phyloP scores from a whole-genome alignment of 352 stramenopile genomes.

The Globisporangium middletonii region DNA sequence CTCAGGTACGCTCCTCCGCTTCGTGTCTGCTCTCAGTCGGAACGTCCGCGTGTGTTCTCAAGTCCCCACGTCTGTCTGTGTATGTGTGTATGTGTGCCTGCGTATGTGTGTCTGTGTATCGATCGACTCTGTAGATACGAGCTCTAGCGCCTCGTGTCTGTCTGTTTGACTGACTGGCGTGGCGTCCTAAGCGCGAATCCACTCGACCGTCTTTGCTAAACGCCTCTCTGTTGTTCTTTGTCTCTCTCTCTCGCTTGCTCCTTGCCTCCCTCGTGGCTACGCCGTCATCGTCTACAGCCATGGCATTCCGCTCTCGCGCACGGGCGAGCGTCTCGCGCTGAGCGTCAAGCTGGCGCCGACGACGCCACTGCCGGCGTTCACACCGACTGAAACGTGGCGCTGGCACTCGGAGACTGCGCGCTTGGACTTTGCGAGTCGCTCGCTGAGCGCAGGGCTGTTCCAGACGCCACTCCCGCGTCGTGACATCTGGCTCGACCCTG shows the following conservation, averaged over 20 bases:
- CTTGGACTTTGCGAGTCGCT: constrained; percentile 15
- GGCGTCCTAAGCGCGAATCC: neutral
- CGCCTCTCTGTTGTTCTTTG: neutral
- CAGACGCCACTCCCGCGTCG: constrained; percentile 27
- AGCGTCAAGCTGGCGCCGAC: constrained; percentile 36
- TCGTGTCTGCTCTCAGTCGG: neutral
- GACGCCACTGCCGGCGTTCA: constrained; percentile 30
- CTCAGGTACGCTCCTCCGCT: constrained; percentile 35
- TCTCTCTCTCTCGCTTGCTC: neutral
- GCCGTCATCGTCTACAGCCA: constrained; percentile 26
- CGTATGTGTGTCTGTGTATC: constrained; percentile 6
- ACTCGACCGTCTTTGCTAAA: neutral
- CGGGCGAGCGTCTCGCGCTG: constrained; percentile 26
- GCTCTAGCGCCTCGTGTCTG: constrained; percentile 5
- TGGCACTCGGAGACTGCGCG: constrained; percentile 12
- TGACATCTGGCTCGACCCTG: constrained; percentile 60
- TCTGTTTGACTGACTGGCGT: neutral
- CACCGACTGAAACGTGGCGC: constrained; percentile 24
- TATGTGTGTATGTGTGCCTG: constrained; percentile 10
- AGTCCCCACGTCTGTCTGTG: neutral
- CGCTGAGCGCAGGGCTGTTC: constrained; percentile 17
- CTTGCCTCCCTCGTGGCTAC: constrained; percentile 5
- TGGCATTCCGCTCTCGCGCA: constrained; percentile 46
- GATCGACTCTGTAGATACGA: constrained; percentile 6
- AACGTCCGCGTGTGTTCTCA: neutral